Evolutionary conservation across 805 yeast species (phyloP).

Genomic region (Ogataea thermomethanolica): DNA sequence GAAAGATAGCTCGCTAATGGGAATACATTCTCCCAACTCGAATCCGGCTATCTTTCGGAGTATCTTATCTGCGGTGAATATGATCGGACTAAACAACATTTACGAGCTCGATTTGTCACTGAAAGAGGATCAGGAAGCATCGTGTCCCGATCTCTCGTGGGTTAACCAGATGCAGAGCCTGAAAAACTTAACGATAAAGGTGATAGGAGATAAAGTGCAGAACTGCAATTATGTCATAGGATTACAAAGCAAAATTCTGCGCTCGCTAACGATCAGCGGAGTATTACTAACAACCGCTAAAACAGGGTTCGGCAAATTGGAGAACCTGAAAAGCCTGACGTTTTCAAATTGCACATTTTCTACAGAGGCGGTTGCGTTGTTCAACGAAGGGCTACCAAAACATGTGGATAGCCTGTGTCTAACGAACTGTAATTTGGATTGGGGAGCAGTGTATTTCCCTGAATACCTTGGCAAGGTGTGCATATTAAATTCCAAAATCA

Average conservation of each 20-base stretch:
- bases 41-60: constrained; percentile 10
- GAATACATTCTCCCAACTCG: neutral
- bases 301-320: constrained; percentile 7
- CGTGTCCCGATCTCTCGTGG: constrained; percentile 13
- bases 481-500: constrained; percentile 11
- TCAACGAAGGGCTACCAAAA: constrained; percentile 12
- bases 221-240: constrained; percentile 14
- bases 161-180: constrained; percentile 13
- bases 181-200: constrained; percentile 13
- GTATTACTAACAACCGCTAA: constrained; percentile 6
- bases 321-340: constrained; percentile 12
- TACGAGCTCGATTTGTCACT: constrained; percentile 17
- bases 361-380: constrained; percentile 4
- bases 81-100: constrained; percentile 14
- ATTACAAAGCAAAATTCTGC: constrained; percentile 7
- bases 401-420: constrained; percentile 14
- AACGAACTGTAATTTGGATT: constrained; percentile 14
- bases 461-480: constrained; percentile 12
- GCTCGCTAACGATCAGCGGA: constrained; percentile 12
- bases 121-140: constrained; percentile 13
- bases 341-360: constrained; percentile 16
- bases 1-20: constrained; percentile 12
- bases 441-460: constrained; percentile 11
- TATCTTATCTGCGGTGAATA: constrained; percentile 12
- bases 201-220: constrained; percentile 13